phyloP scores from a whole-genome alignment of 1,284 basidiomycete species.

The Fomitiporia mediterranea region DNA sequence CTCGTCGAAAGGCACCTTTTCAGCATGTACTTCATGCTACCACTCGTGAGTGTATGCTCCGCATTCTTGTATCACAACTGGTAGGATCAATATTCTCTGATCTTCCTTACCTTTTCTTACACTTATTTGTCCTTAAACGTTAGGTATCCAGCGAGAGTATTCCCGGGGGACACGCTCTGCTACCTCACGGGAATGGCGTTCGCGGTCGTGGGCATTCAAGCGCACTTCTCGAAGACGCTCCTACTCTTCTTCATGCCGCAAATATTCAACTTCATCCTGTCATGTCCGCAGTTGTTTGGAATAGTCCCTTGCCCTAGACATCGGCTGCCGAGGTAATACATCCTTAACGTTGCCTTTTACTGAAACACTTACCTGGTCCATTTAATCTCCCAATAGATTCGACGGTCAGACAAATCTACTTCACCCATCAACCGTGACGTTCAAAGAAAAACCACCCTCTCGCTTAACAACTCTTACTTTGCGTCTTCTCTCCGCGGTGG shows the following conservation, averaged over 20 bases:
- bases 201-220: conserved; percentile 92
- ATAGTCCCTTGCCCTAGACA: conserved; percentile 93
- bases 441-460: conserved; percentile 51
- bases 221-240: conserved; percentile 96
- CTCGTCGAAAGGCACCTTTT: conserved; percentile 91
- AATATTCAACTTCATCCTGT: conserved; percentile 95
- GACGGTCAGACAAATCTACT: conserved; percentile 69
- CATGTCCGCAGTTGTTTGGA: conserved; percentile 92
- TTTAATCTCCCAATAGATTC: conserved; percentile 45
- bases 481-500: conserved; percentile 51
- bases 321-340: conserved; percentile 76
- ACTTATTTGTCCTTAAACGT: too few relatives aligned
- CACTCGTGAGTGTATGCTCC: conserved; percentile 84
- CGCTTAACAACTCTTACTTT: conserved; percentile 51
- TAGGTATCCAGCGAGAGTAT: conserved; percentile 94
- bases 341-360: neutral
- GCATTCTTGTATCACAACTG: conserved; percentile 95
- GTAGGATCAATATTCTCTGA: conserved; percentile 41
- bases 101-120: neutral
- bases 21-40: conserved; percentile 95
- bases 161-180: conserved; percentile 97
- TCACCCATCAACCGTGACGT: conserved; percentile 64
- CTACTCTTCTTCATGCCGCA: conserved; percentile 97
- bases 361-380: conserved; percentile 1
- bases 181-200: conserved; percentile 98